These are phyloP conservation scores for Volvox reticuliferus DNA, from an alignment of 139 green algal genomes.

Conservation along the genomic window DNA sequence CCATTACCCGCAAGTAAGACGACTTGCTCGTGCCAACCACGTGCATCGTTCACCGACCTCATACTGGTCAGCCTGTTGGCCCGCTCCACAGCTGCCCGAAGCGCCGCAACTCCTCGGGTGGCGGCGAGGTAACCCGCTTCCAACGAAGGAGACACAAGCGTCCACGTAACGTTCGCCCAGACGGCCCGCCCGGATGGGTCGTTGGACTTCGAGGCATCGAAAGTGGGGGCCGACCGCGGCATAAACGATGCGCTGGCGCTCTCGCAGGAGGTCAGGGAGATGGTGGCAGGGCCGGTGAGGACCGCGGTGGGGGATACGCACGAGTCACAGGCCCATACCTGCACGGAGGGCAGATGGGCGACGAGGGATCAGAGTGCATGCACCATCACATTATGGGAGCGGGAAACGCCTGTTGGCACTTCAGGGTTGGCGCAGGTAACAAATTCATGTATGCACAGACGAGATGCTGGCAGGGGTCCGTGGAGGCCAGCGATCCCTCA, in stretches of 20 bases:
- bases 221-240: not conserved
- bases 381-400: too few relatives aligned
- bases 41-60: not conserved
- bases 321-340: not conserved
- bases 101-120: not conserved
- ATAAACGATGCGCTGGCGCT: not conserved
- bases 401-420: too few relatives aligned
- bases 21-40: too few relatives aligned
- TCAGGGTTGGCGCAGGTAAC: too few relatives aligned
- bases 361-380: not conserved
- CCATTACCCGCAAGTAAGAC: too few relatives aligned
- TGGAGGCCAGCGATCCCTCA: too few relatives aligned
- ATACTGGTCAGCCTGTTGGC: not conserved
- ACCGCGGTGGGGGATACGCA: not conserved
- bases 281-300: not conserved
- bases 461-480: too few relatives aligned
- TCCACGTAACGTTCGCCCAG: not conserved
- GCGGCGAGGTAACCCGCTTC: too few relatives aligned
- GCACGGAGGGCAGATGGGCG: not conserved
- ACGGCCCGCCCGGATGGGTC: constrained; percentile 4
- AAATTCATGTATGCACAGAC: too few relatives aligned
- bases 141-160: not conserved
- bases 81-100: not conserved
- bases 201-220: constrained; percentile 5
- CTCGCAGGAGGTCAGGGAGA: constrained; percentile 10